Evolutionary conservation across 257 asterid genomes (phyloP).

Genomic region (Nemophila menziesii): DNA sequence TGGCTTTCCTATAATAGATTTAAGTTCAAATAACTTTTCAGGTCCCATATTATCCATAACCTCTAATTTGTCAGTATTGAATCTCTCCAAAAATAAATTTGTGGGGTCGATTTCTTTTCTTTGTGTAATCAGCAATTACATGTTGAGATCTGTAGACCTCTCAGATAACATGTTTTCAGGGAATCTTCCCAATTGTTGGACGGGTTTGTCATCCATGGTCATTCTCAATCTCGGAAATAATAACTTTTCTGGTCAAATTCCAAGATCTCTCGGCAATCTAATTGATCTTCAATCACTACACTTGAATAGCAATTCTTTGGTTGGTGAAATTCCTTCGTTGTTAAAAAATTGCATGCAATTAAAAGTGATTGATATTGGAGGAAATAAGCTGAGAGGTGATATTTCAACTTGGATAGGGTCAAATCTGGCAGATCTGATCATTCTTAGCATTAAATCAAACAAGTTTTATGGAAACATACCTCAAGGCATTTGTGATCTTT

Average conservation of each 20-base stretch:
- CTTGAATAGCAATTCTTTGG: background rate
- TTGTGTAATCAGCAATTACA: conserved; percentile 3
- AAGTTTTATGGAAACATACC: too few relatives aligned
- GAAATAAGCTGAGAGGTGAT: conserved; percentile 6
- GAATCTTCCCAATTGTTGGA: conserved; percentile 24
- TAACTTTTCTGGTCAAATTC: conserved; percentile 12
- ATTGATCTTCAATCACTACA: background rate
- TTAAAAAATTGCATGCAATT: conserved; percentile 1
- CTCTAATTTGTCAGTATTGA: background rate
- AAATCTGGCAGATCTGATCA: too few relatives aligned
- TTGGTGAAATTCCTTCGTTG: conserved; percentile 5
- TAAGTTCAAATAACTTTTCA: too few relatives aligned
- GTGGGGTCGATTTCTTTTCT: conserved; percentile 20
- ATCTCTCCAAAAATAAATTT: conserved; percentile 20
- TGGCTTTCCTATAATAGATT: conserved; percentile 11
- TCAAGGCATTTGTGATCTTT: too few relatives aligned
- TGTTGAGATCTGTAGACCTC: background rate
- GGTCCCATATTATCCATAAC: background rate
- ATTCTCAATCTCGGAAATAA: too few relatives aligned
- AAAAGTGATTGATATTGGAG: conserved; percentile 11
- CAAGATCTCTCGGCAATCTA: conserved; percentile 9
- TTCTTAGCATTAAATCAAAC: too few relatives aligned
- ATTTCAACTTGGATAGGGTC: too few relatives aligned
- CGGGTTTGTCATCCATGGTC: too few relatives aligned
- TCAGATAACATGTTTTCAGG: conserved; percentile 17